Base-by-base conservation (phyloP, 768 basidiomycete genomes). In the Tylopilus subfusipes region DNA sequence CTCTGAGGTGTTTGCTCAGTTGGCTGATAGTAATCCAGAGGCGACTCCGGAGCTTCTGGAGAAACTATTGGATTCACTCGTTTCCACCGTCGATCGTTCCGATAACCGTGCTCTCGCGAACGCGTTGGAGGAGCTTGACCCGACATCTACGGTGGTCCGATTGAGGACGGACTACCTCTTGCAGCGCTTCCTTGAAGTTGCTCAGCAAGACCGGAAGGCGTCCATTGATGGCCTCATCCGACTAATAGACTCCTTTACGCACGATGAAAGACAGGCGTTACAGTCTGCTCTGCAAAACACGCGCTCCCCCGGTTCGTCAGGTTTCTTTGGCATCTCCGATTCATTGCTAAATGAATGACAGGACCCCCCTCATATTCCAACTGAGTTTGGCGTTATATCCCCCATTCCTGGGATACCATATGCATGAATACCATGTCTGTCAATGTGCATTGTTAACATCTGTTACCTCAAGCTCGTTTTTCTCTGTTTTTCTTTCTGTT, bases 151-250 rank as follows among this genome's bases (percentile, higher is more conserved):
- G 0, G 52, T 87, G 50, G 73, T 79, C 14, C 81, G 88, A 62
- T 76, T 93, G 49, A 85, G 80, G 64, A 79, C 84, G 19, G 88
- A 92, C 59, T 75, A 86, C 61, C 76, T 94, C 34, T 70, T 84
- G 56, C 79, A 82, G 46, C 78, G 80, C 50, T 75, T 94, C 72
- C 72, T 90, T 24, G 80, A 82, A 14, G 73, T 87, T 57, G 79
- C 84, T 13, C 83, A 85, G 57, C 84, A 85, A 61, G 88, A 94
- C 67, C 81, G 84, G 46, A 90, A 89, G 72, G 85, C 84, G 10
- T 82, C 88, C 1, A 69, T 94, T 56, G 84, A 86, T 56, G 85
- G 90, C 33, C 79, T 94, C 54, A 69, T 83, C 47, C 84, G 85
- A 46, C 73, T 93, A 12, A 81, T 85, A n/a, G 85, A 90, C 54